Evolutionary conservation across 163 green algal species (phyloP), one percentile per base, ranked within the genome.

Genomic region (Trebouxia gelatinosa): DNA sequence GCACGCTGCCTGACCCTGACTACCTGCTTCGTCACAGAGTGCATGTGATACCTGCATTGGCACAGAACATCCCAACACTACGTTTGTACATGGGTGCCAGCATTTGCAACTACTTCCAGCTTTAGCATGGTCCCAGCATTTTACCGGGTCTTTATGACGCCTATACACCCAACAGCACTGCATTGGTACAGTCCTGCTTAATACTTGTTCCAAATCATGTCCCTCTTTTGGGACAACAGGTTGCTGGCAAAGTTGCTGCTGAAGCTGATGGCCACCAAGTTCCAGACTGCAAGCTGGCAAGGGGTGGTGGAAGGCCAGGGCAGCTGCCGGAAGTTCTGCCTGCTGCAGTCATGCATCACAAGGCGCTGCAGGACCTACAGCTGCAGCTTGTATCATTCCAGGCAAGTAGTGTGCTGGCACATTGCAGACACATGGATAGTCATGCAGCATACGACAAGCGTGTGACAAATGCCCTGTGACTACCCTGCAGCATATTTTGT

Each of bases 331-430:
- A 71, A 6, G 32, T 81, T n/a, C 62, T 87, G 78, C 81, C 77
- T 17, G 57, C 74, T 3, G 66, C 74, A 29, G 80, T 87, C 3
- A 75, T 88, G 84, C 43, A 61, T 26, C 75, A 79, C 34, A 43
- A 70, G 5, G 64, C 57, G 13, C 74, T 78, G 11, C 75, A 79
- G 37, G 28, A 26, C 1, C 57, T 86, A 34, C 83, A 87, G 80
- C 51, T 79, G 72, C 43, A 74, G 48, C 59, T 87, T 54, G 43
- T 86, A 43, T 68, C 80, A 26, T 64, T 83, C 51, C 71, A 64
- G 57, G 78, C 75, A 37, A 74, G 46, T 48, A 77, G 16, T 40
- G 19, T n/a, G 38, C 57, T 51, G 28, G 43, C 40, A 7, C 26
- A n/a, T n/a, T n/a, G n/a, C n/a, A n/a, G n/a, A n/a, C n/a, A n/a